These are phyloP conservation scores for Monosporozyma yasuniensis DNA, from an alignment of 805 yeast genomes.

Conservation along the genomic window DNA sequence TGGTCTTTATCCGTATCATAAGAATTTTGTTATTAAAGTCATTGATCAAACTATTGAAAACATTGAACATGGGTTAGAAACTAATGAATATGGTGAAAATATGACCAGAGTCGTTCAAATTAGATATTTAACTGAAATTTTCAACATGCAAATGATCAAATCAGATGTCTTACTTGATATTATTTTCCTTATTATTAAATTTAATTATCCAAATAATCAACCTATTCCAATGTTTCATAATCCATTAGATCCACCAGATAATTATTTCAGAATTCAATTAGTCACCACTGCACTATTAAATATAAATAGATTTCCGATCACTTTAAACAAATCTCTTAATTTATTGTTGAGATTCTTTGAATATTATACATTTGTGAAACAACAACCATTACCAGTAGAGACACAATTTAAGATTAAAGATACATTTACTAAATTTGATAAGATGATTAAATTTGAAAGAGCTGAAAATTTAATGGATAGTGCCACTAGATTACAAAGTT, in stretches of 20 bases:
- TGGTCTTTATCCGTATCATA: conserved; percentile 29
- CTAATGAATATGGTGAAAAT: conserved; percentile 48
- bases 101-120: conserved; percentile 54
- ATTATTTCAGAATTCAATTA: conserved; percentile 64
- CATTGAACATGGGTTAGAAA: conserved; percentile 57
- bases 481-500: conserved; percentile 27
- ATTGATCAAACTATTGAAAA: conserved; percentile 59
- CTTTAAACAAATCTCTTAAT: conserved; percentile 24
- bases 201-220: conserved; percentile 54
- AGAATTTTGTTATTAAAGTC: conserved; percentile 36
- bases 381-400: conserved; percentile 55
- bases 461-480: conserved; percentile 37
- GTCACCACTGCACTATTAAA: conserved; percentile 36
- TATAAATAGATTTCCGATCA: conserved; percentile 15
- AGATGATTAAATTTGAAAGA: conserved; percentile 26
- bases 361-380: conserved; percentile 57
- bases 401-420: conserved; percentile 44
- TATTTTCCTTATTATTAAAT: conserved; percentile 47
- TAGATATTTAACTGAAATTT: conserved; percentile 51
- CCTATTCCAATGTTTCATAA: conserved; percentile 39
- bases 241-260: conserved; percentile 52
- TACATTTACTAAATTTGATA: conserved; percentile 28
- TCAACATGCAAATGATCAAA: conserved; percentile 39
- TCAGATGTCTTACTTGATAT: conserved; percentile 41
- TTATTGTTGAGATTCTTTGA: conserved; percentile 54